Percentiles rank a stretch among this genome's conserved stretches.
Evolutionary conservation across 2,329 filamentous ascomycete species (phyloP).

Genomic region (Pseudogymnoascus sp.): DNA sequence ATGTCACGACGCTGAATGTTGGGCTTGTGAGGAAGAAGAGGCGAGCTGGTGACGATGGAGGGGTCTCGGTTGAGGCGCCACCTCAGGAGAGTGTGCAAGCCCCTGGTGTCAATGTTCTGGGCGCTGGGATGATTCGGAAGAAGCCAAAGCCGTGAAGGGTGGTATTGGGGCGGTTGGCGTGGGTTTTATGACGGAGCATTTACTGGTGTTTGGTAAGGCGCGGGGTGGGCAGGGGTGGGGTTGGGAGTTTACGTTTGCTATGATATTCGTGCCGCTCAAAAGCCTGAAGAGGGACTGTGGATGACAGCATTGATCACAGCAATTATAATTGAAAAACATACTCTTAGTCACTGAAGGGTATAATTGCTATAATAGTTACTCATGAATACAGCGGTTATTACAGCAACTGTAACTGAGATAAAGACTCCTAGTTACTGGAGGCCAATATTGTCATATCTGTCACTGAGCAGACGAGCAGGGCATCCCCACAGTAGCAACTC

Average conservation of each 20-base stretch:
- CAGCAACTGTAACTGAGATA: neutral
- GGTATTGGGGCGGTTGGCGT: neutral
- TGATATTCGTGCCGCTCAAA: neutral
- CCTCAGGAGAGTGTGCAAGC: neutral
- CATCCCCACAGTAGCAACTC: neutral
- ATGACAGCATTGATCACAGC: neutral
- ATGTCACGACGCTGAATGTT: conserved; percentile 24
- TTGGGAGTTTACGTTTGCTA: neutral
- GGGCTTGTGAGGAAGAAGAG: conserved; percentile 43
- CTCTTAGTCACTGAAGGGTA: neutral
- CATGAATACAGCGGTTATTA: neutral
- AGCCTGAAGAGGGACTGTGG: neutral
- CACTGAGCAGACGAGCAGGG: neutral
- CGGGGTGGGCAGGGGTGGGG: neutral
- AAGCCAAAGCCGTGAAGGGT: conserved; percentile 38
- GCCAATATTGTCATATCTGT: neutral
- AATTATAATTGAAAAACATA: neutral
- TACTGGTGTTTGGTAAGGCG: neutral
- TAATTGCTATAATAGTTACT: neutral
- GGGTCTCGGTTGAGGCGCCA: conserved; percentile 10
- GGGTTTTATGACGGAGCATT: neutral
- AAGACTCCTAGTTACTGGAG: neutral
- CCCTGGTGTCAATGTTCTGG: conserved; percentile 39
- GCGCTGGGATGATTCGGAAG: conserved; percentile 43
- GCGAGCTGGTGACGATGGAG: conserved; percentile 28